Evolutionary conservation across 2,329 filamentous ascomycete species (phyloP), one percentile per base, ranked within the genome.

Genomic region (Nannizziopsis barbatae): DNA sequence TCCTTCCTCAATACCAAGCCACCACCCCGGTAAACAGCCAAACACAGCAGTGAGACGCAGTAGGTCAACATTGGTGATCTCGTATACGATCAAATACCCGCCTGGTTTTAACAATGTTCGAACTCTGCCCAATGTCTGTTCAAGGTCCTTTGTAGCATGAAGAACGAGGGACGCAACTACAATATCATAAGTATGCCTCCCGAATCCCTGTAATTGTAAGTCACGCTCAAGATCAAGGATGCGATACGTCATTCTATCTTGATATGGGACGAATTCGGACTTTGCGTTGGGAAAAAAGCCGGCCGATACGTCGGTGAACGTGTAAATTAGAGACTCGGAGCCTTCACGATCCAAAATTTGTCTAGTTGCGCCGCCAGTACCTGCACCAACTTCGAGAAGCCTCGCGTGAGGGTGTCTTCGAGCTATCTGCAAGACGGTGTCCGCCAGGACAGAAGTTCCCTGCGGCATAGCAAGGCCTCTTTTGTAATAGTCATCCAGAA

Each of bases 11-110:
- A 42, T 33, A 14, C 53, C 55, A 43, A 50, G 33, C 57, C 57
- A 58, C 55, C 56, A 59, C 5, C 58, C 63, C 4, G 59, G 54
- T 2, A 69, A 49, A 1, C 52, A 51, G 15, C 61, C 63, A n/a
- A 68, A 55, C 12, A 66, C 50, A 37, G 59, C 50, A 1, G 55
- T 53, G 10, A 58, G 47, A 5, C 57, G 57, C 42, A 60, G 57
- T 1, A 53, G 30, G 3, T 51, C 50, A 2, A 51, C 41, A 11
- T 58, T 42, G 0, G 58, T 65, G 1, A 67, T 49, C 49, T 76
- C 73, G 1, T 70, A 38, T 0, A 72, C 36, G 2, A 75, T 27
- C 0, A 77, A 56, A 47, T 68, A 69, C 0, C 73, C 74, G 2
- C 71, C 73, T 1, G 73, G 69, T 45, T 65, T 69, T 0, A 74